Evolutionary conservation across 257 asterid species (phyloP), one percentile per base, ranked within the genome.

Genomic region (Nicotiana paniculata): DNA sequence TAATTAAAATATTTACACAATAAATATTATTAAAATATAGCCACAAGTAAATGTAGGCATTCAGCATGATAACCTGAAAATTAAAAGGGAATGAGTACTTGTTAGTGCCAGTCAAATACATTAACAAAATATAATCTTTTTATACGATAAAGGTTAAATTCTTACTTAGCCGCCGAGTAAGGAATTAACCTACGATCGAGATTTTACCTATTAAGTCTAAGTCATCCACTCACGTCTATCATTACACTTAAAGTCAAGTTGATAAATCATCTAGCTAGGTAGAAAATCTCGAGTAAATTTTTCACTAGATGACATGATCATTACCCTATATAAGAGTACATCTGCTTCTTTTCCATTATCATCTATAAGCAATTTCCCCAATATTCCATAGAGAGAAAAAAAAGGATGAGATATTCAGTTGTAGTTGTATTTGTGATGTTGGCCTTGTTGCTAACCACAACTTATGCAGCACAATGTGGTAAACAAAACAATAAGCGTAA

Each of bases 391-490:
- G 21, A 12, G 18, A 6, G 21, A 57, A 57, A 12, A 43, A 70
- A 46, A 48, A 77, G 64, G 82, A 87, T 82, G 88, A 90, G 87
- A 46, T 0, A 46, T 63, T 35, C 72, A 11, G 8, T 8, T 2
- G 30, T 48, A 12, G 1, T 78, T 3, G 59, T 48, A 0, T 46
- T 79, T 37, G 58, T 79, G 57, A 58, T 79, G 61, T 79, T 79
- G 5, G 72, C 59, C 39, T 79, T 79, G 72, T 59, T 79, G 55
- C 24, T 79, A 1, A 59, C 82, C 6, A 21, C 82, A 59, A 59
- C 18, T 13, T 58, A n/a, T 39, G 82, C 74, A 11, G 39, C 37
- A 61, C 82, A 79, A 33, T 79, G 82, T 57, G 74, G 82, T 24
- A 64, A 9, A 0, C 82, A 79, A 59, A 46, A 5, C 26, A 3